Evolutionary conservation across 2,329 filamentous ascomycete genomes (phyloP).

Genomic region (Volutella citrinella): DNA sequence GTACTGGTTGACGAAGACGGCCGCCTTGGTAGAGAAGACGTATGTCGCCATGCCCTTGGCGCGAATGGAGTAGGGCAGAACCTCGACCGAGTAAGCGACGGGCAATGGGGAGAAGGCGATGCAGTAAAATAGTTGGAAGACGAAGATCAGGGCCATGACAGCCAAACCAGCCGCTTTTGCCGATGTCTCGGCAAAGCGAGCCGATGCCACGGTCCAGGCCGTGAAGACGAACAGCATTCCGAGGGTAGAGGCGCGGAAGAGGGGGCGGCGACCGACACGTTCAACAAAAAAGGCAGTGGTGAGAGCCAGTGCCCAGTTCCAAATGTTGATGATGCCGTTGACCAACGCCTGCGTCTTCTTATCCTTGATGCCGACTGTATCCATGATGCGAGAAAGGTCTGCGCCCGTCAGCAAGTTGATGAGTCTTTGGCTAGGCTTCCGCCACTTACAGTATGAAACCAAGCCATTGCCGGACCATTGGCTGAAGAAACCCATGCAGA

Average conservation of each 20-base stretch:
- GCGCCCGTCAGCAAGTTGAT: too few relatives aligned
- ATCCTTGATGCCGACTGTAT: slow-evolving; percentile 21
- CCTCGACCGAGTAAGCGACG: slow-evolving; percentile 47
- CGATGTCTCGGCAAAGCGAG: slow-evolving; percentile 27
- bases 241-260: slow-evolving; percentile 29
- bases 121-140: slow-evolving; percentile 46
- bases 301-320: slow-evolving; percentile 25
- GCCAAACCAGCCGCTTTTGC: slow-evolving; percentile 27
- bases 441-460: slow-evolving; percentile 28
- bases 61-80: slow-evolving; percentile 51
- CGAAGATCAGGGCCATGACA: slow-evolving; percentile 34
- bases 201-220: slow-evolving; percentile 33
- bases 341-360: slow-evolving; percentile 25
- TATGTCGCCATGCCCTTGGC: slow-evolving; percentile 45
- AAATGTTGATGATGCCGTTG: slow-evolving; percentile 28
- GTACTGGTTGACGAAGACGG: slow-evolving; percentile 30
- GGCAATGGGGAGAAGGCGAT: slow-evolving; percentile 53
- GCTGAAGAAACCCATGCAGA: slow-evolving; percentile 43
- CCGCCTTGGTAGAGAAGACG: slow-evolving; percentile 25
- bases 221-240: slow-evolving; percentile 31
- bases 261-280: slow-evolving; percentile 26
- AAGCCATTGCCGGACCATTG: slow-evolving; percentile 36
- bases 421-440: too few relatives aligned
- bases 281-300: slow-evolving; percentile 27
- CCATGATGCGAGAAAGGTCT: too few relatives aligned